Conservation (phyloP, 176 grass and related monocot species). For the Cenchrus americanus region DNA sequence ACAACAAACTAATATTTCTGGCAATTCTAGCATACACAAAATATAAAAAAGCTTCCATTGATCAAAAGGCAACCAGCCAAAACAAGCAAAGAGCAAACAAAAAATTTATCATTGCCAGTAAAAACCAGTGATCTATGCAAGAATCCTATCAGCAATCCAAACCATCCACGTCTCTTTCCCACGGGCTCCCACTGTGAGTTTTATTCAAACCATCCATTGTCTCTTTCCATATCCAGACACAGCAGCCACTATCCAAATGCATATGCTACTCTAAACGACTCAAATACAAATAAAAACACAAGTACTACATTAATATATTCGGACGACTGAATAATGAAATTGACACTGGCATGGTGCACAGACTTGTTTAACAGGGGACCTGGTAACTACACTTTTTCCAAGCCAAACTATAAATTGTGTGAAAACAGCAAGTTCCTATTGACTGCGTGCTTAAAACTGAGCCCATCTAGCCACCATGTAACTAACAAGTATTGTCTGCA, state of each 20-base stretch:
- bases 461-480: neutral
- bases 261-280: neutral
- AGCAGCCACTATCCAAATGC: too few relatives aligned
- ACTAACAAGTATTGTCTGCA: neutral
- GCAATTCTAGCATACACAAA: constrained; percentile 6
- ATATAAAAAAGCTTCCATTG: constrained; percentile 19
- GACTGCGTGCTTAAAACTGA: neutral
- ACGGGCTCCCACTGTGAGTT: too few relatives aligned
- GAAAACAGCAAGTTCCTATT: neutral
- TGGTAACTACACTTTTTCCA: neutral
- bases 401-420: neutral
- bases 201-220: constrained; percentile 22
- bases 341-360: neutral
- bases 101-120: neutral
- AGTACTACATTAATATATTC: neutral
- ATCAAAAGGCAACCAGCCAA: neutral
- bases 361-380: neutral
- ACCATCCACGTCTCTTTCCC: too few relatives aligned
- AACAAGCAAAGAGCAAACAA: neutral
- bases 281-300: neutral
- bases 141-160: neutral
- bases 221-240: neutral
- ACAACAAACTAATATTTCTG: constrained; percentile 16
- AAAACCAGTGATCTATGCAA: neutral
- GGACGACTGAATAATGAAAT: neutral